Conservation (phyloP, 768 basidiomycete genomes). For the Ramaria rubella region DNA sequence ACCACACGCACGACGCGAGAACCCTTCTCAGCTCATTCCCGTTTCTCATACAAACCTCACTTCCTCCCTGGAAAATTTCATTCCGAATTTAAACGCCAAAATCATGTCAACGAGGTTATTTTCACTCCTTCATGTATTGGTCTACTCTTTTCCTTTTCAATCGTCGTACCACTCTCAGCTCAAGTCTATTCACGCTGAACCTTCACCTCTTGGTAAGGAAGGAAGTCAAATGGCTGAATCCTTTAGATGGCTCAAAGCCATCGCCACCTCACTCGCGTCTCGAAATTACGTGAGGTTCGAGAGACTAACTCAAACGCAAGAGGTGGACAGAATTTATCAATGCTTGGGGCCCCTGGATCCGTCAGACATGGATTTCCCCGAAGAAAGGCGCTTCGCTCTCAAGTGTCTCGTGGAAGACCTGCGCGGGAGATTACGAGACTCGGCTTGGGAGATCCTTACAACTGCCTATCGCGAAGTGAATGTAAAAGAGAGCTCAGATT, state of each 20-base stretch:
- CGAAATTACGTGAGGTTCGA: slow-evolving; percentile 52
- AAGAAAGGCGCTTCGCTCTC: slow-evolving; percentile 37
- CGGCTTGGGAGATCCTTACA: slow-evolving; percentile 55
- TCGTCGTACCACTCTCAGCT: slow-evolving; percentile 43
- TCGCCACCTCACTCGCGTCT: slow-evolving; percentile 47
- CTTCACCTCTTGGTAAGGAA: slow-evolving; percentile 30
- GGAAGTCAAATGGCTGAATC: slow-evolving; percentile 22
- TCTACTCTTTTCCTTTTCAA: slow-evolving; percentile 60
- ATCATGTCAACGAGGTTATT: slow-evolving; percentile 35
- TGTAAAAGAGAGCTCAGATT: slow-evolving; percentile 27
- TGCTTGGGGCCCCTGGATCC: not conserved
- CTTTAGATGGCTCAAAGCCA: slow-evolving; percentile 43
- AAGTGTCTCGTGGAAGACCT: slow-evolving; percentile 39
- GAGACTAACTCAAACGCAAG: slow-evolving; percentile 30
- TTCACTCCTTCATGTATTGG: slow-evolving; percentile 53
- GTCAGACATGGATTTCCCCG: slow-evolving; percentile 13
- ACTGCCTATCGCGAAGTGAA: slow-evolving; percentile 56
- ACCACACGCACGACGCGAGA: not conserved
- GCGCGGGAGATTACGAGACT: slow-evolving; percentile 43
- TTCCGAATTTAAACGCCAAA: not conserved
- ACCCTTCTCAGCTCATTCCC: not conserved
- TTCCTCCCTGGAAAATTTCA: slow-evolving; percentile 22
- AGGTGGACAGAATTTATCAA: not conserved
- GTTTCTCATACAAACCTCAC: slow-evolving; percentile 29
- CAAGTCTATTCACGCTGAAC: slow-evolving; percentile 34